phyloP scores from a whole-genome alignment of 768 basidiomycete species.

The Pilatotrama ljubarskyi region DNA sequence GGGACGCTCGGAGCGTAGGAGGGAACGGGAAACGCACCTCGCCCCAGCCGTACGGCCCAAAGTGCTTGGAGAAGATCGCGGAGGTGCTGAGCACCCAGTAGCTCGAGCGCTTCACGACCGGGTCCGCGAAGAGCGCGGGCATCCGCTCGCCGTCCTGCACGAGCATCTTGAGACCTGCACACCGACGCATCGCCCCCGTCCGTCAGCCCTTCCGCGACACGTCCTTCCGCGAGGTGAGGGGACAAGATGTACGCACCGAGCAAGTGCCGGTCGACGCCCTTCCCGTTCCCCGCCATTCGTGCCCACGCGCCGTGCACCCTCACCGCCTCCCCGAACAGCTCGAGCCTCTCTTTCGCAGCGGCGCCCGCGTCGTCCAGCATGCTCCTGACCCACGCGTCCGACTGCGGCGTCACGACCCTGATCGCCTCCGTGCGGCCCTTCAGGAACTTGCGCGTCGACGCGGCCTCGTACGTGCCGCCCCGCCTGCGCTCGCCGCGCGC shows the following conservation, averaged over 20 bases:
- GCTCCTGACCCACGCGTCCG: slow-evolving; percentile 71
- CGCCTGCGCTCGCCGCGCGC: slow-evolving; percentile 35
- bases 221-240: neutral
- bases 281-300: slow-evolving; percentile 59
- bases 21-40: slow-evolving; percentile 47
- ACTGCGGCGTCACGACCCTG: slow-evolving; percentile 74
- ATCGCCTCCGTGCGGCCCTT: slow-evolving; percentile 96
- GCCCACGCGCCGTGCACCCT: slow-evolving; percentile 69
- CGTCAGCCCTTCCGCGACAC: neutral
- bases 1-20: too few relatives aligned
- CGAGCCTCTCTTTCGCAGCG: slow-evolving; percentile 44
- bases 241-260: slow-evolving; percentile 57
- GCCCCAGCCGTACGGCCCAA: slow-evolving; percentile 91
- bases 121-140: slow-evolving; percentile 75
- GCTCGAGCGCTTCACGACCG: slow-evolving; percentile 67
- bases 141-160: slow-evolving; percentile 59
- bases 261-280: slow-evolving; percentile 87
- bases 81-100: slow-evolving; percentile 92
- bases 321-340: slow-evolving; percentile 58
- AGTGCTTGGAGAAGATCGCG: slow-evolving; percentile 82
- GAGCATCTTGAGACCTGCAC: slow-evolving; percentile 68
- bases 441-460: slow-evolving; percentile 83
- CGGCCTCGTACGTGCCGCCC: slow-evolving; percentile 93
- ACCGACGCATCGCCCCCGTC: neutral
- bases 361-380: slow-evolving; percentile 63